phyloP scores from a whole-genome alignment of 1,139 yeast species.

The Protomyces macrosporus region DNA sequence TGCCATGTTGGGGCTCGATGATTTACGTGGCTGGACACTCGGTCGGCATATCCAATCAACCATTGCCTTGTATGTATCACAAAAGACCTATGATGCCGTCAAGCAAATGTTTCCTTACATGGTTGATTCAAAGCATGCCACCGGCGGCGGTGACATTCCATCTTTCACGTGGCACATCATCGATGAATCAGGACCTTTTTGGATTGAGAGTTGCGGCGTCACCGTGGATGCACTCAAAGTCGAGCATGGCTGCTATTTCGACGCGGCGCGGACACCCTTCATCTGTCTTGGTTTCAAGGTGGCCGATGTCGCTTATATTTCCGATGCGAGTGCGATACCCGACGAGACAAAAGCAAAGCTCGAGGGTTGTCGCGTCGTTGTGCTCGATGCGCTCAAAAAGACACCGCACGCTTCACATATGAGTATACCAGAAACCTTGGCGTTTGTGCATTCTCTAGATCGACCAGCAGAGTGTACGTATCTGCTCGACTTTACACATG shows the following conservation, averaged over 20 bases:
- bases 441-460: constrained; percentile 39
- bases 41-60: constrained; percentile 24
- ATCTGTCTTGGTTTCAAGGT: constrained; percentile 27
- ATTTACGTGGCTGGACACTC: constrained; percentile 29
- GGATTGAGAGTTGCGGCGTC: constrained; percentile 21
- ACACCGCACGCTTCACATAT: constrained; percentile 28
- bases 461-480: constrained; percentile 64
- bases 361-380: constrained; percentile 27
- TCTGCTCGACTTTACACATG: constrained; percentile 59
- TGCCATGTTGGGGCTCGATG: constrained; percentile 29
- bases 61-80: constrained; percentile 22
- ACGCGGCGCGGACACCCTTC: constrained; percentile 24
- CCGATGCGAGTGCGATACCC: constrained; percentile 27
- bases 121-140: constrained; percentile 25
- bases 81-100: constrained; percentile 23
- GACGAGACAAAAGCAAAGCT: constrained; percentile 17
- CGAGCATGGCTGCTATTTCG: constrained; percentile 29
- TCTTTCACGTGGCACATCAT: constrained; percentile 28
- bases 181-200: constrained; percentile 22
- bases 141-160: constrained; percentile 30
- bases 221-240: constrained; percentile 26
- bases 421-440: constrained; percentile 27
- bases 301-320: constrained; percentile 28
- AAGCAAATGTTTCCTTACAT: constrained; percentile 27
- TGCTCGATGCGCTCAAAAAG: constrained; percentile 27